phyloP scores from a whole-genome alignment of 2,329 filamentous ascomycete species.

The Diaporthe velutina region DNA sequence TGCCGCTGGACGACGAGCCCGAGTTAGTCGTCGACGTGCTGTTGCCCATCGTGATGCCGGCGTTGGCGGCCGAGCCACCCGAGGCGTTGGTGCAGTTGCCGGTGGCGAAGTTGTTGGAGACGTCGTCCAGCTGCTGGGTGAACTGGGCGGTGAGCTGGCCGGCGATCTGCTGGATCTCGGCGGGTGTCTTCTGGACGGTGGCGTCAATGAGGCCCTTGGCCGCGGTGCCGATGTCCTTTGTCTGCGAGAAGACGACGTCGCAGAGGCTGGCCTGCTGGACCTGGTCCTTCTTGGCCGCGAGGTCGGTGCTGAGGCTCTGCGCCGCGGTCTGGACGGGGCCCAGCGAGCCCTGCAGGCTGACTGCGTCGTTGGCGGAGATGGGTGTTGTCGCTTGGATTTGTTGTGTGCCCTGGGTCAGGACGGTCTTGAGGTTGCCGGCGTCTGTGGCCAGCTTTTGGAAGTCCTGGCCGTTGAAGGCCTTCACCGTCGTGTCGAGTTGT shows the following conservation, averaged over 20 bases:
- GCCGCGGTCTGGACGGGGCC: constrained; percentile 45
- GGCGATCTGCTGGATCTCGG: constrained; percentile 47
- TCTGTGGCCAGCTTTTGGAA: constrained; percentile 43
- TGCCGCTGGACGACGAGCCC: background rate
- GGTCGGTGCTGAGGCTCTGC: constrained; percentile 44
- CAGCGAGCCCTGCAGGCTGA: constrained; percentile 39
- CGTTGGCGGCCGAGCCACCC: constrained; percentile 19
- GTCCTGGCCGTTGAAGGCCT: constrained; percentile 46
- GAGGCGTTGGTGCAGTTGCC: constrained; percentile 47
- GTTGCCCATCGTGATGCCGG: constrained; percentile 33
- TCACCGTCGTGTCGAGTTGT: constrained; percentile 47
- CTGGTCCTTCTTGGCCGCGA: constrained; percentile 46
- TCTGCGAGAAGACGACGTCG: constrained; percentile 43
- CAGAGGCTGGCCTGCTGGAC: constrained; percentile 48
- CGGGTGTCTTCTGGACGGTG: constrained; percentile 48
- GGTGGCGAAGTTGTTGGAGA: constrained; percentile 45
- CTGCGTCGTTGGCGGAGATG: constrained; percentile 39
- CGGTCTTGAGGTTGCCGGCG: constrained; percentile 43
- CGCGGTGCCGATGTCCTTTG: constrained; percentile 44
- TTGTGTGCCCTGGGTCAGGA: constrained; percentile 39
- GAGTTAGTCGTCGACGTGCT: background rate
- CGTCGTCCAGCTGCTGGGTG: constrained; percentile 43
- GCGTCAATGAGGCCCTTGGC: constrained; percentile 48
- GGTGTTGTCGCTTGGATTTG: constrained; percentile 29
- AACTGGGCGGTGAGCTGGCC: constrained; percentile 44